Evolutionary conservation across 2,329 filamentous ascomycete species (phyloP).

Genomic region (Pseudogymnoascus sp.): DNA sequence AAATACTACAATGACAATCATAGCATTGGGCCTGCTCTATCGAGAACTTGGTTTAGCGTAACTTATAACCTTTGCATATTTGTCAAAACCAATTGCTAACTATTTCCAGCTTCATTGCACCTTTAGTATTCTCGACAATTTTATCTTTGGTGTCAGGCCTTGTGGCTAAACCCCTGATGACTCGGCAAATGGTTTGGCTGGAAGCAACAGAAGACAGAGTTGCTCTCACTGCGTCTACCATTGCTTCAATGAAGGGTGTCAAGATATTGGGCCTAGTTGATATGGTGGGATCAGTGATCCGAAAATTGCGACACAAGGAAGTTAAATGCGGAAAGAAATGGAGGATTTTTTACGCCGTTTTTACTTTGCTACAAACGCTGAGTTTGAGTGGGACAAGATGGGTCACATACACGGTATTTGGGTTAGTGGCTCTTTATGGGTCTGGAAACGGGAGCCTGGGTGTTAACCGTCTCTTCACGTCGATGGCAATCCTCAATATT

Average conservation of each 20-base stretch:
- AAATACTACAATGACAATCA: conserved; percentile 22
- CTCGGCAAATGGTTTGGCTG: conserved; percentile 31
- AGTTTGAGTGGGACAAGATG: conserved; percentile 4
- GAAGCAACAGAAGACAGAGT: conserved; percentile 36
- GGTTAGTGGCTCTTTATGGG: background rate
- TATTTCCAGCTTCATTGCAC: background rate
- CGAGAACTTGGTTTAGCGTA: conserved; percentile 25
- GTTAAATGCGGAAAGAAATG: conserved; percentile 1
- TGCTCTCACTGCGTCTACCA: conserved; percentile 33
- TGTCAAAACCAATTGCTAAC: background rate
- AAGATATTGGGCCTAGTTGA: conserved; percentile 38
- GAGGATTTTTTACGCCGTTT: conserved; percentile 1
- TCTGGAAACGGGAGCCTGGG: background rate
- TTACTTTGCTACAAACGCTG: background rate
- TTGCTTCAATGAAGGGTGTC: conserved; percentile 37
- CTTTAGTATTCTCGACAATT: background rate
- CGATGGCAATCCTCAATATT: conserved; percentile 4
- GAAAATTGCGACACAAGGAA: background rate
- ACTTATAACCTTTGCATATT: conserved; percentile 13
- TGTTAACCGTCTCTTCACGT: conserved; percentile 1
- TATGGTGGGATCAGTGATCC: conserved; percentile 19
- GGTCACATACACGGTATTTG: conserved; percentile 4
- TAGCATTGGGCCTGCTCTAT: conserved; percentile 26
- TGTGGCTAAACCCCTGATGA: background rate
- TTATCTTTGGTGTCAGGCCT: background rate